Base-by-base conservation (phyloP, 2,329 filamentous ascomycete genomes). In the Talaromyces islandicus region DNA sequence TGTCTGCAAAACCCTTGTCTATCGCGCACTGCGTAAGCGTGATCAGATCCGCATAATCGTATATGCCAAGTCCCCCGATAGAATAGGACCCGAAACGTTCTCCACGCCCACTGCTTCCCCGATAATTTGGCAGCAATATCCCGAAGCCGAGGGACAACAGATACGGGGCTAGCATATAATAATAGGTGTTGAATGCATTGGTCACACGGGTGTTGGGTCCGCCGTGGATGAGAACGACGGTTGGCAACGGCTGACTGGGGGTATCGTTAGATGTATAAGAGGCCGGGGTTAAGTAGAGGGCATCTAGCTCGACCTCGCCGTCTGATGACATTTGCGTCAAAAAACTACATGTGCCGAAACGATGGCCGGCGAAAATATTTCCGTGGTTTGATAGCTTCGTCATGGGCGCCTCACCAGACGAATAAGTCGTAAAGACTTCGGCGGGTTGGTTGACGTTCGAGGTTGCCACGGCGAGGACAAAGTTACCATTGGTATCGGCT, bases 91-190 rank as follows among this genome's bases (percentile, higher is more conserved):
- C 60, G 51, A 64, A 64, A 24, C 46, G n/a, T 48, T 62, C 38
- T n/a, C 64, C 63, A 27, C 63, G 63, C 17, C 63, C 61, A 12
- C 57, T 64, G 50, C 64, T 62, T 43, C 64, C 64, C 38, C 63
- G 63, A 55, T 65, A 66, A 56, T 66, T 66, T 19, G 63, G 64
- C 29, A 58, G 57, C n/a, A 66, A 48, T 12, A 66, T 59, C 19
- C 56, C 64, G 48, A 60, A 66, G 30, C 64, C 64, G 14, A 55
- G 59, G 10, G 57, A 65, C 24, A 63, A 32, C 24, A 66, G 46
- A 32, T 57, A 62, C 29, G 63, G 64, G 12, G 58, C 51, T 11
- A 61, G 35, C 46, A 63, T 61, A 41, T 61, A 61, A 54, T 62
- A 61, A 58, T 57, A 64, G 6, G 57, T 41, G 51, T 62, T 56